phyloP scores from a whole-genome alignment of 2,329 filamentous ascomycete species.

The Aspergillus pseudotamarii region DNA sequence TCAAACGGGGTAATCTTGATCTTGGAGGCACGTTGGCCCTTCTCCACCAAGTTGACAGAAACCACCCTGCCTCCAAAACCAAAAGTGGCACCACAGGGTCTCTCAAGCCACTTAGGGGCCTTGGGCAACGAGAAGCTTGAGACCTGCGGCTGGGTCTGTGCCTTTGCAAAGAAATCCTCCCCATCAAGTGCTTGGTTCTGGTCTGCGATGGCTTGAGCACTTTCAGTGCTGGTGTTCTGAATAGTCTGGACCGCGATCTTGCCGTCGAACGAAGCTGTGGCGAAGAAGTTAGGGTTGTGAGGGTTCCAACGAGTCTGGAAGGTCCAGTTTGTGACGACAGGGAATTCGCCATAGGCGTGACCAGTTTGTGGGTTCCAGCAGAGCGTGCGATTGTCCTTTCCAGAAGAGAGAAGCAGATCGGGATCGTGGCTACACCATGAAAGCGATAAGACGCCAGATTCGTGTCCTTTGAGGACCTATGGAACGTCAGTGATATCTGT shows the following conservation, averaged over 20 bases:
- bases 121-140: slow-evolving; percentile 84
- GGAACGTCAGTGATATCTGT: slow-evolving; percentile 17
- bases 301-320: slow-evolving; percentile 96
- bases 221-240: slow-evolving; percentile 83
- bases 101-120: slow-evolving; percentile 87
- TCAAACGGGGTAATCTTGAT: slow-evolving; percentile 86
- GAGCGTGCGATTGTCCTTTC: slow-evolving; percentile 94
- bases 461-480: slow-evolving; percentile 83
- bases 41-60: slow-evolving; percentile 63
- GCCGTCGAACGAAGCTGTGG: slow-evolving; percentile 95
- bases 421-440: slow-evolving; percentile 95
- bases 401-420: slow-evolving; percentile 85
- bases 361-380: slow-evolving; percentile 96
- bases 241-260: slow-evolving; percentile 93
- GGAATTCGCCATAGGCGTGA: slow-evolving; percentile 85
- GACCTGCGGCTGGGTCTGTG: slow-evolving; percentile 86
- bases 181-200: slow-evolving; percentile 75
- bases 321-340: slow-evolving; percentile 98
- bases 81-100: slow-evolving; percentile 84
- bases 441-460: slow-evolving; percentile 88
- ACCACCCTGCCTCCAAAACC: slow-evolving; percentile 94
- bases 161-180: slow-evolving; percentile 95
- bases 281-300: slow-evolving; percentile 85
- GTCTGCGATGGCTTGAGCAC: slow-evolving; percentile 62
- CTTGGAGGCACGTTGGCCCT: slow-evolving; percentile 72